Evolutionary conservation across 1,139 yeast genomes (phyloP).

Genomic region (Debaryomyces sp.): DNA sequence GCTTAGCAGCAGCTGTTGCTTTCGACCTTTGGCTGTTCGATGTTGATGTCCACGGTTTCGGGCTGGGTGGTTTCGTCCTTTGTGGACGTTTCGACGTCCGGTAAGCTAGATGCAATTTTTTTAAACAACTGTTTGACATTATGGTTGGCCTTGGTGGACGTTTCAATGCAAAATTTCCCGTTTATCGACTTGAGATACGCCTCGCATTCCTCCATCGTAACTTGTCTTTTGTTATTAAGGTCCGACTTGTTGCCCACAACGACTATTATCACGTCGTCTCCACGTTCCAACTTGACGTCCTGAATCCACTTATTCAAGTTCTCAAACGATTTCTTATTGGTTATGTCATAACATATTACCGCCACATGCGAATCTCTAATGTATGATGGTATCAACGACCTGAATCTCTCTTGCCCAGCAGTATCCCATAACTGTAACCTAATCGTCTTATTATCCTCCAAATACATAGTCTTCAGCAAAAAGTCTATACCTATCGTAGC

Average conservation of each 20-base stretch:
- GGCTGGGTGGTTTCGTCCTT: constrained; percentile 33
- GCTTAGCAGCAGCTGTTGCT: not conserved
- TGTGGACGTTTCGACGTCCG: constrained; percentile 57
- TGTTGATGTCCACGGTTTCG: constrained; percentile 48
- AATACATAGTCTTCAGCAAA: constrained; percentile 72
- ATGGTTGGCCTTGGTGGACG: constrained; percentile 93
- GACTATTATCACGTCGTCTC: constrained; percentile 62
- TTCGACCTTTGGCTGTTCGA: constrained; percentile 23
- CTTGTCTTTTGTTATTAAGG: constrained; percentile 74
- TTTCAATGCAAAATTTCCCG: constrained; percentile 83
- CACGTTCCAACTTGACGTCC: constrained; percentile 70
- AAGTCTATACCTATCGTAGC: constrained; percentile 98
- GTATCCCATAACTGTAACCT: constrained; percentile 61
- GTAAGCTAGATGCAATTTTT: constrained; percentile 86
- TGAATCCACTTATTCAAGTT: constrained; percentile 57
- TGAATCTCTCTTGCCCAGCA: constrained; percentile 65
- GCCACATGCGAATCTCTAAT: constrained; percentile 98
- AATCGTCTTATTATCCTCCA: constrained; percentile 58
- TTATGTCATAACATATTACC: constrained; percentile 91
- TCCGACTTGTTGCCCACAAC: constrained; percentile 61
- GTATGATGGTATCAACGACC: constrained; percentile 75
- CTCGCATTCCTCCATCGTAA: constrained; percentile 79
- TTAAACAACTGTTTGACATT: constrained; percentile 89
- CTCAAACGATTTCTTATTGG: constrained; percentile 81
- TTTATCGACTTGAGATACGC: constrained; percentile 55